Conservation (phyloP, 768 basidiomycete genomes). For the Suillus paluster region DNA sequence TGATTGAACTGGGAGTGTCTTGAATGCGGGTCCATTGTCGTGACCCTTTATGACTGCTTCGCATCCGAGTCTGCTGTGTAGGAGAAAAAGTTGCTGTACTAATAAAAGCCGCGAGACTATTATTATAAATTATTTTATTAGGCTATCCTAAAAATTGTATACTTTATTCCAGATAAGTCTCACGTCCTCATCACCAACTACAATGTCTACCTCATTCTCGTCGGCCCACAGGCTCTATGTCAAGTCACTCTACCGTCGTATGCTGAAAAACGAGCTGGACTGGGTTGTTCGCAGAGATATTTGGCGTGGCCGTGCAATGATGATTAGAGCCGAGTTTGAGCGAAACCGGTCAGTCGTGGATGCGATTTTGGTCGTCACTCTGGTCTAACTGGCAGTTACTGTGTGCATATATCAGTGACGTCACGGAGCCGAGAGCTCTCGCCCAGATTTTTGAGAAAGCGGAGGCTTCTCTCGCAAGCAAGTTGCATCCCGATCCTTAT, state of each 20-base stretch:
- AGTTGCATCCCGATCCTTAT: slow-evolving; percentile 90
- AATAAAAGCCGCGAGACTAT: neutral
- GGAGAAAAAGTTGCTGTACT: slow-evolving; percentile 5
- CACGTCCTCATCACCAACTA: slow-evolving; percentile 3
- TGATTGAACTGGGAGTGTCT: slow-evolving; percentile 76
- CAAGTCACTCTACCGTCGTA: slow-evolving; percentile 89
- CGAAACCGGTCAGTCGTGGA: slow-evolving; percentile 67
- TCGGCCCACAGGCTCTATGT: slow-evolving; percentile 82
- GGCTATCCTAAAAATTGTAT: neutral
- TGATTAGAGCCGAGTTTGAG: slow-evolving; percentile 93
- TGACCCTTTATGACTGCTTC: slow-evolving; percentile 4
- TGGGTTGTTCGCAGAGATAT: slow-evolving; percentile 88
- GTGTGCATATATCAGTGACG: slow-evolving; percentile 53
- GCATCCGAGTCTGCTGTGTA: slow-evolving; percentile 3
- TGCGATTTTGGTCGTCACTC: slow-evolving; percentile 23
- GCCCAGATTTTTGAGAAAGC: slow-evolving; percentile 79
- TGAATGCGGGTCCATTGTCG: slow-evolving; percentile 78
- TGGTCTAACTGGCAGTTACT: neutral
- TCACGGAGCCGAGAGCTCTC: slow-evolving; percentile 83
- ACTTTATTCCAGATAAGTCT: neutral
- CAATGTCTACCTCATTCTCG: slow-evolving; percentile 70
- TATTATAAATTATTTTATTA: slow-evolving; percentile 3
- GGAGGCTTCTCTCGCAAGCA: slow-evolving; percentile 70
- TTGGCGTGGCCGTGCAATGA: slow-evolving; percentile 84
- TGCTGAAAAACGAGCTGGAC: slow-evolving; percentile 84